phyloP scores from a whole-genome alignment of 208 protist genomes.

The Acanthamoeba sp. region DNA sequence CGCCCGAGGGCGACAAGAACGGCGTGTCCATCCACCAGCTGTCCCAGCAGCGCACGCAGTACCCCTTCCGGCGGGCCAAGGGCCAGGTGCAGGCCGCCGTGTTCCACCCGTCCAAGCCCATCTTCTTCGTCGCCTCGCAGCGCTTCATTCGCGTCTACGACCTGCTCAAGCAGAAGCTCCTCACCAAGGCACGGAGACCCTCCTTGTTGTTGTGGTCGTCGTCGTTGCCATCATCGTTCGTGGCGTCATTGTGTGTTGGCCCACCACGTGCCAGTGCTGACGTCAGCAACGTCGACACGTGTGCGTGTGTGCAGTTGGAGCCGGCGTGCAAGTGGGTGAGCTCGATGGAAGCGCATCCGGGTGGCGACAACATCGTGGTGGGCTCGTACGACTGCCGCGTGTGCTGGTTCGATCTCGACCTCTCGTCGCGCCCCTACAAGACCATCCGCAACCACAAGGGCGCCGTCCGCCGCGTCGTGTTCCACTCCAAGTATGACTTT shows the following conservation, averaged over 20 bases:
- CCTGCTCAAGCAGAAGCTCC: constrained; percentile 96
- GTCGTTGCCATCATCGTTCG: too few species aligned
- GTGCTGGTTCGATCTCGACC: constrained; percentile 99
- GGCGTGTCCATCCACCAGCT: constrained; percentile 92
- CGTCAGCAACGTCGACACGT: constrained; percentile 86
- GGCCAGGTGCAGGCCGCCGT: constrained; percentile 83
- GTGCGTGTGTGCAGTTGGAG: not conserved
- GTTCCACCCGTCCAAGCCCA: constrained; percentile 99
- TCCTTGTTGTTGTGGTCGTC: constrained; percentile 75
- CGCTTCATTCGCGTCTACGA: constrained; percentile 97
- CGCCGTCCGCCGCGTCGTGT: constrained; percentile 95
- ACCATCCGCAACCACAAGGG: constrained; percentile 93
- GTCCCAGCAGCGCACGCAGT: constrained; percentile 83
- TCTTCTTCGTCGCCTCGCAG: constrained; percentile 98
- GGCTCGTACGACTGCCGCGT: constrained; percentile 90
- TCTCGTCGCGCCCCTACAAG: constrained; percentile 97
- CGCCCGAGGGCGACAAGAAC: constrained; percentile 82
- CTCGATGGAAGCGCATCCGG: constrained; percentile 82
- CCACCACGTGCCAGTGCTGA: too few species aligned
- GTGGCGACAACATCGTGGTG: constrained; percentile 97
- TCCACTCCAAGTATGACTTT: constrained; percentile 79
- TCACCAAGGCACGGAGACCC: constrained; percentile 93
- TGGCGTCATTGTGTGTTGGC: too few species aligned
- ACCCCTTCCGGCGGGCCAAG: constrained; percentile 88
- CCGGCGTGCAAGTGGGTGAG: constrained; percentile 76